Evolutionary conservation across 768 basidiomycete species (phyloP).

Genomic region (Serendipita vermifera): DNA sequence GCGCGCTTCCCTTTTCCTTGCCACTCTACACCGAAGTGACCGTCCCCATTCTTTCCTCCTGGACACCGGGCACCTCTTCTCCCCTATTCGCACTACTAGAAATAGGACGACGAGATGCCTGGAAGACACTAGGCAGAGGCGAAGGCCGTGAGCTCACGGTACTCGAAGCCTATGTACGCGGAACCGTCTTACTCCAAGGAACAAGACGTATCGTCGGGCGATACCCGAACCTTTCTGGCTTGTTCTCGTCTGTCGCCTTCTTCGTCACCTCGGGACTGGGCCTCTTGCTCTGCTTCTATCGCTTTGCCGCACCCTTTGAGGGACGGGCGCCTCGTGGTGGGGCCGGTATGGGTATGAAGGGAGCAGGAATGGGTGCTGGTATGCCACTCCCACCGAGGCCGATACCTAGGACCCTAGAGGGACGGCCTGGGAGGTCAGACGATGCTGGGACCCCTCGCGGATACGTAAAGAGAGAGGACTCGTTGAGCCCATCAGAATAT

Average conservation of each 20-base stretch:
- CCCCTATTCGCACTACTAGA: conserved; percentile 45
- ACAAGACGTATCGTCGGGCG: conserved; percentile 60
- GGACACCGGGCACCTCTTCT: conserved; percentile 34
- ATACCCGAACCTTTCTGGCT: conserved; percentile 47
- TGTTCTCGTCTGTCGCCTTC: conserved; percentile 28
- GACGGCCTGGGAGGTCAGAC: neutral
- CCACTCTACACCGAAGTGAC: conserved; percentile 35
- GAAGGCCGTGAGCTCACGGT: conserved; percentile 64
- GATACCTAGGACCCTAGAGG: neutral
- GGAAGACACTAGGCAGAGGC: conserved; percentile 56
- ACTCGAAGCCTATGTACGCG: conserved; percentile 44
- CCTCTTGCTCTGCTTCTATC: conserved; percentile 22
- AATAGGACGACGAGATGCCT: conserved; percentile 59
- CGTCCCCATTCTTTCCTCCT: conserved; percentile 46
- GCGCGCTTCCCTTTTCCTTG: conserved; percentile 26
- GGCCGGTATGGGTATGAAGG: too few relatives aligned
- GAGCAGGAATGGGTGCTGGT: neutral
- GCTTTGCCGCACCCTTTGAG: conserved; percentile 18
- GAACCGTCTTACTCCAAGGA: conserved; percentile 51
- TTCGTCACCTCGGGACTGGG: conserved; percentile 18
- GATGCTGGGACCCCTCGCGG: neutral
- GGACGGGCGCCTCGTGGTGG: neutral
- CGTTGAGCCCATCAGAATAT: neutral
- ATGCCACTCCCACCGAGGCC: neutral
- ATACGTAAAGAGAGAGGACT: neutral